phyloP scores from a whole-genome alignment of 805 yeast species.

The Cyberlindnera petersonii region DNA sequence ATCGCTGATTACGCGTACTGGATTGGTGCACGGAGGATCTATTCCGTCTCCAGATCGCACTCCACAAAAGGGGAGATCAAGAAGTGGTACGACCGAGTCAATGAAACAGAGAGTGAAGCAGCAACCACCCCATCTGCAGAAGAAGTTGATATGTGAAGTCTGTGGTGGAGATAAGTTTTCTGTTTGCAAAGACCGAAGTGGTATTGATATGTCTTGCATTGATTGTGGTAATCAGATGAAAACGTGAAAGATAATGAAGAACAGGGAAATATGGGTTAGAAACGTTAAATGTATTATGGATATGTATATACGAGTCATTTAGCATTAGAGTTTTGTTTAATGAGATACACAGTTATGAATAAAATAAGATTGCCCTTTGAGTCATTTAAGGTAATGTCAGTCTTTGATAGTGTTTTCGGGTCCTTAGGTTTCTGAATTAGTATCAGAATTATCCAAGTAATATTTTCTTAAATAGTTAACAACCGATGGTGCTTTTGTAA shows the following conservation, averaged over 20 bases:
- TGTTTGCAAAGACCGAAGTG: slow-evolving; percentile 10
- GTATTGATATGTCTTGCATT: slow-evolving; percentile 22
- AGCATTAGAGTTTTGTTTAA: no score
- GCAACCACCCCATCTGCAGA: slow-evolving; percentile 1
- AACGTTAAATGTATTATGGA: neutral
- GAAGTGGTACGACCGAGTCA: slow-evolving; percentile 21
- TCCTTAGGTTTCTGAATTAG: no score
- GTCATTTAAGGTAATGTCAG: no score
- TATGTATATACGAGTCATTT: no score
- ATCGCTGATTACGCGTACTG: neutral
- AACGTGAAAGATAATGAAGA: slow-evolving; percentile 5
- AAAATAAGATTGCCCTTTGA: no score
- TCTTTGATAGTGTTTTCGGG: no score
- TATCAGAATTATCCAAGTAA: no score
- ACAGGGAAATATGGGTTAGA: no score
- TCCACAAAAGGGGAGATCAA: slow-evolving; percentile 14
- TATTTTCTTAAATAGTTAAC: no score
- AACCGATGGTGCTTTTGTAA: no score
- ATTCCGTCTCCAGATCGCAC: slow-evolving; percentile 3
- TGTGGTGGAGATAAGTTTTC: slow-evolving; percentile 28
- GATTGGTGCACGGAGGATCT: neutral
- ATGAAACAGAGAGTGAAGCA: slow-evolving; percentile 3
- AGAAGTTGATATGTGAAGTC: slow-evolving; percentile 20
- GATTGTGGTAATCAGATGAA: slow-evolving; percentile 29
- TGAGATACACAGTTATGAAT: no score